Conservation (phyloP, 306 rosid genomes). For the Vachellia pachyceras region DNA sequence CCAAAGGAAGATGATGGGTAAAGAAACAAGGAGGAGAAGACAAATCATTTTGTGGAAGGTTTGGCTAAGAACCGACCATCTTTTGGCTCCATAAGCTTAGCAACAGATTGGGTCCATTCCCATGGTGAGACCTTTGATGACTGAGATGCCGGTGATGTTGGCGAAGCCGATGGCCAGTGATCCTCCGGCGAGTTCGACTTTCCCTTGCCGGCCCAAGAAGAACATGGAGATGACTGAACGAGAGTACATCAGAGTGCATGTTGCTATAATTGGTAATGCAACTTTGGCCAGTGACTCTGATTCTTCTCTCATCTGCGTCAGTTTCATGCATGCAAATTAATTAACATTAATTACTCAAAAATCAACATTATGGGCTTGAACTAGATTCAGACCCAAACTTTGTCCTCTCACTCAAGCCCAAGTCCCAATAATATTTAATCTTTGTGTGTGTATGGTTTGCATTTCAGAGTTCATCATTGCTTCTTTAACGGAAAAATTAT, state of each 20-base stretch:
- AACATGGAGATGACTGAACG: slow-evolving; percentile 74
- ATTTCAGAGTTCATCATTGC: too few species aligned
- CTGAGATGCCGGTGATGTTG: slow-evolving; percentile 72
- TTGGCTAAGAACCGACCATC: slow-evolving; percentile 70
- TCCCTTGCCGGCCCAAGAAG: slow-evolving; percentile 79
- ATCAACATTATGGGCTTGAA: too few species aligned
- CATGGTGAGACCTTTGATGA: slow-evolving; percentile 66
- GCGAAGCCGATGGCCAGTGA: slow-evolving; percentile 75
- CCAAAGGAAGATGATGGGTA: slow-evolving; percentile 69
- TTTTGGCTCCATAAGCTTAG: slow-evolving; percentile 87
- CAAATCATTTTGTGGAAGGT: slow-evolving; percentile 67
- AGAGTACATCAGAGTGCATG: slow-evolving; percentile 67
- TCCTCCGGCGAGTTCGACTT: slow-evolving; percentile 84
- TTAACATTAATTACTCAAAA: too few species aligned
- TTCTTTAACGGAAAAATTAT: too few species aligned
- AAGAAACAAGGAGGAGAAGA: slow-evolving; percentile 66
- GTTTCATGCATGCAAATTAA: not conserved
- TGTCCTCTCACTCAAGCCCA: too few species aligned
- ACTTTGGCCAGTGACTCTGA: slow-evolving; percentile 59
- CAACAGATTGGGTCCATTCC: slow-evolving; percentile 95
- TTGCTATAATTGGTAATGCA: slow-evolving; percentile 68
- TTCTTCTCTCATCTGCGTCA: slow-evolving; percentile 68
- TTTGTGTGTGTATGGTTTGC: too few species aligned
- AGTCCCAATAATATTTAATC: too few species aligned
- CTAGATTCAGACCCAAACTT: too few species aligned